Evolutionary conservation across 768 basidiomycete genomes (phyloP), one percentile per base, ranked within the genome.

Genomic region (Leccinum aurantiacum): DNA sequence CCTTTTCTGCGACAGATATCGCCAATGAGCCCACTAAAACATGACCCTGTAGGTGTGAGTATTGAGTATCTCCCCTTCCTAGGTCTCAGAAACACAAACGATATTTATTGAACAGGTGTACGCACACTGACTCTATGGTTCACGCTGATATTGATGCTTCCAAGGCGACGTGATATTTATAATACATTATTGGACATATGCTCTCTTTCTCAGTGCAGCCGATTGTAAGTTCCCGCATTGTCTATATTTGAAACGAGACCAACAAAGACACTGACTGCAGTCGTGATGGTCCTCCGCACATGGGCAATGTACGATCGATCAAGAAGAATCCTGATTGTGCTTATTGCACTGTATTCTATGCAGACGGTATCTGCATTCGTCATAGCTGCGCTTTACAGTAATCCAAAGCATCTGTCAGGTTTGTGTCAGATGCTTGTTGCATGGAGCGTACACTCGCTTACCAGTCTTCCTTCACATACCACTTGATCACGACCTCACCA

Each of bases 271-370:
- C n/a, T 14, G 51, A 13, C 13, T 52, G n/a, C 6, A 52, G 51
- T 52, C 29, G n/a, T n/a, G n/a, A 52, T 52, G 51, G 4, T 52
- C 51, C 51, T 52, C n/a, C 51, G 51, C n/a, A 14, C 29, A 52
- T 52, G 52, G 52, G 52, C 52, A 15, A 33, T 53, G 33, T 53
- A 53, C 35, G n/a, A 22, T 53, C 52, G 52, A 53, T 53, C 52
- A 14, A 53, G 33, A 14, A 4, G 35, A 6, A 19, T 53, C 22
- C 8, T 53, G 4, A 17, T 22, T 15, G 22, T 13, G 13, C 52
- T 53, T 15, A 11, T 53, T 24, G 4, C 4, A 4, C 24, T 53
- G 4, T 53, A 35, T 24, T 15, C 33, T 19, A 14, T 35, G 8
- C 31, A 37, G 52, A 53, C 22, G 9, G 33, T 24, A 14, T 14